Base-by-base conservation (phyloP, 2,329 filamentous ascomycete species). In the Ophiostoma fasciatum region DNA sequence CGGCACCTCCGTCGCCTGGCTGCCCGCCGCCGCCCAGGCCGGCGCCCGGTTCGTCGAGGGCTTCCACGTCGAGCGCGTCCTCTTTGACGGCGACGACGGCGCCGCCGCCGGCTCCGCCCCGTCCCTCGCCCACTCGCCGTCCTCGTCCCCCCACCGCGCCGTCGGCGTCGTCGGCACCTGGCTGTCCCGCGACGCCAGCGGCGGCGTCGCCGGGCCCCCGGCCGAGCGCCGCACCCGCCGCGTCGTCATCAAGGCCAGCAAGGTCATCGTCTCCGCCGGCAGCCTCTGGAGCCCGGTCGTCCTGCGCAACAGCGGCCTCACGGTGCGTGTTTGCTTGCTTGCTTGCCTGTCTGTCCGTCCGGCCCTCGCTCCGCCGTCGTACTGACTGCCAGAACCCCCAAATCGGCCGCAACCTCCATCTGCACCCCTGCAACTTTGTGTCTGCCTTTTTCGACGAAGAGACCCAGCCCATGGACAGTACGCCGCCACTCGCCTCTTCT, bases 1-100 rank as follows among this genome's bases (percentile, higher is more conserved):
- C 53, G 84, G 87, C 0, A 81, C 87, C 0, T 69, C 72, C 0
- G 74, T 82, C 18, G 74, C 73, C 7, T 94, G 75, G 64, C 62
- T 94, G 12, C 82, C 82, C 0, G 82, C 85, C 47, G 85, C 88
- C 3, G 79, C 77, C 1, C 66, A 67, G 35, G 74, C 80, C 1
- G 85, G 85, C 0, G 82, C 85, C 1, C 63, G 69, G 44, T 94
- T 94, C 51, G 70, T 92, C 39, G 84, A 94, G 60, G 85, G 85
- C 0, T 83, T 90, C 48, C 57, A 74, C 15, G 81, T 76, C 1
- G 70, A 82, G 11, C 68, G 68, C 41, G 63, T 94, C 13, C 45
- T 81, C 0, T 93, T 93, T 51, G 71, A 75, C 17, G 61, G 67
- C 12, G 50, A 51, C 4, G 53, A 50, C 10, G 52, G 53, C 1